These are phyloP conservation scores for Primulina huaijiensis DNA, from an alignment of 257 asterid species.

Conservation along the genomic window DNA sequence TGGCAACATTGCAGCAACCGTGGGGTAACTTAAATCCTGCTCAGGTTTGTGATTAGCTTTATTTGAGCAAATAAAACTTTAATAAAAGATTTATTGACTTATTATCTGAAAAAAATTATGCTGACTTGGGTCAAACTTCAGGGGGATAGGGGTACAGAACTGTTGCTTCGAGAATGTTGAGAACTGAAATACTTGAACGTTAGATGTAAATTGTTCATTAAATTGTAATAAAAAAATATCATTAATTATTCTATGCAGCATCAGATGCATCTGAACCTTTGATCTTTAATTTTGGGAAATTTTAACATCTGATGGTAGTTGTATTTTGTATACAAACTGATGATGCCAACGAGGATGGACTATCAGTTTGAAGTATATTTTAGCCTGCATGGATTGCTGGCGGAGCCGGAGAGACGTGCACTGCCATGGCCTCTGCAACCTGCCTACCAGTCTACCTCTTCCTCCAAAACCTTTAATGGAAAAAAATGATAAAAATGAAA, in stretches of 20 bases:
- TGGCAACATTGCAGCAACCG: conserved; percentile 80
- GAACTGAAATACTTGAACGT: conserved; percentile 11
- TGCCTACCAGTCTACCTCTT: neutral
- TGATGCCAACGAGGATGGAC: neutral
- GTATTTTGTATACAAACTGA: neutral
- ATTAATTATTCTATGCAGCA: neutral
- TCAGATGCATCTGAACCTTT: conserved; percentile 2
- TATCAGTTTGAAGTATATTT: neutral
- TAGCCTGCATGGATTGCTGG: neutral
- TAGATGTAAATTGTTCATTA: conserved; percentile 3
- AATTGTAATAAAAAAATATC: neutral
- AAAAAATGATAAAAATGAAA: no score
- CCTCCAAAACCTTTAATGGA: neutral
- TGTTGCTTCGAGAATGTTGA: conserved; percentile 17
- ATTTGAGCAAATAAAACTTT: neutral
- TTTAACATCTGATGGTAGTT: neutral
- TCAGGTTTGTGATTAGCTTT: conserved; percentile 59
- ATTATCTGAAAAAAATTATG: conserved; percentile 1
- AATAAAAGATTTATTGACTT: neutral
- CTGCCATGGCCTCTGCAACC: neutral
- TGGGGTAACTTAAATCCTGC: conserved; percentile 89
- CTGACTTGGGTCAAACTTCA: conserved; percentile 1
- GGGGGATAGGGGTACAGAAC: neutral
- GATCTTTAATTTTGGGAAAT: neutral
- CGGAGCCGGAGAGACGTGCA: neutral